These are phyloP conservation scores for Aquilaria malaccensis DNA, from an alignment of 345 rosid genomes.

Conservation along the genomic window DNA sequence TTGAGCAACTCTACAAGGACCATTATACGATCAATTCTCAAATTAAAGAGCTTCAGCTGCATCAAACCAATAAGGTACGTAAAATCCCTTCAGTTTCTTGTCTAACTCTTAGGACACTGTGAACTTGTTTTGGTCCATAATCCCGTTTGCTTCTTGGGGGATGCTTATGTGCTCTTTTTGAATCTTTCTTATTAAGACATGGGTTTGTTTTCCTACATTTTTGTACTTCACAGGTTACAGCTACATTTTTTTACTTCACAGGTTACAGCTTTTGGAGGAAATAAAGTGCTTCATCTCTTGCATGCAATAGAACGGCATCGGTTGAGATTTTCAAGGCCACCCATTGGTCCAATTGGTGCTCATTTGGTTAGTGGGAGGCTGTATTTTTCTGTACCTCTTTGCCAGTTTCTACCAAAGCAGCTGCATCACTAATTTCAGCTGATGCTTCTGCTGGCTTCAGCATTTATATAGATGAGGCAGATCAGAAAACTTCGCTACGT, in stretches of 20 bases:
- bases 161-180: not conserved
- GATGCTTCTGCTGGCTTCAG: too few relatives aligned
- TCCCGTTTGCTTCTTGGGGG: conserved; percentile 2
- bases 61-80: conserved; percentile 72
- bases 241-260: conserved; percentile 26
- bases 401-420: too few relatives aligned
- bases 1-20: conserved; percentile 42
- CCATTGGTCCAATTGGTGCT: conserved; percentile 96
- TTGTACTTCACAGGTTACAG: conserved; percentile 60
- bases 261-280: conserved; percentile 99
- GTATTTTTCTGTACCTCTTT: not conserved
- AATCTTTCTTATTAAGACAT: not conserved
- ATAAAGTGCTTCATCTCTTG: conserved; percentile 65
- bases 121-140: not conserved
- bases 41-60: conserved; percentile 43
- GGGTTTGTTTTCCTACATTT: not conserved
- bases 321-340: conserved; percentile 53
- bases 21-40: conserved; percentile 23
- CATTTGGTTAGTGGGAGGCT: conserved; percentile 60
- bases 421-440: too few relatives aligned
- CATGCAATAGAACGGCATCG: conserved; percentile 64
- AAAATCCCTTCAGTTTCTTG: conserved; percentile 14
- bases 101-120: not conserved
- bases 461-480: too few relatives aligned
- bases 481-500: too few relatives aligned